phyloP scores from a whole-genome alignment of 116 monocot species.

The Zostera marina region DNA sequence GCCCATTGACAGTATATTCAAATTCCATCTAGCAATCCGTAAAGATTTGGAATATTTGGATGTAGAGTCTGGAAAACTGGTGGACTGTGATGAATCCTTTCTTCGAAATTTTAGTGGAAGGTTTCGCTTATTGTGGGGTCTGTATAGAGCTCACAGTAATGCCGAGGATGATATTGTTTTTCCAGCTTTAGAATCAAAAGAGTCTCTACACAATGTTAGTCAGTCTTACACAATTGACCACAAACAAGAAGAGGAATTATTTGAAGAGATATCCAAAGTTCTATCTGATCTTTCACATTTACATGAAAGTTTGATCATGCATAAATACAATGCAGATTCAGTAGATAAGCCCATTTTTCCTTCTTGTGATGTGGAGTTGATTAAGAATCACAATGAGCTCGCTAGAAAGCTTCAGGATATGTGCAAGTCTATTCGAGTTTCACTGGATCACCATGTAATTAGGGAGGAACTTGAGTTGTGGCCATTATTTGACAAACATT shows the following conservation, averaged over 20 bases:
- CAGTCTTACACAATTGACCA: conserved; percentile 98
- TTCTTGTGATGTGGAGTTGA: conserved; percentile 11
- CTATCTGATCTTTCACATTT: conserved; percentile 64
- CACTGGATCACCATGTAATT: conserved; percentile 82
- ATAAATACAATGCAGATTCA: conserved; percentile 7
- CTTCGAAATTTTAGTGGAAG: conserved; percentile 88
- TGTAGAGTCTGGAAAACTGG: conserved; percentile 89
- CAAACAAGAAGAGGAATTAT: conserved; percentile 93
- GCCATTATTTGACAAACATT: conserved; percentile 97
- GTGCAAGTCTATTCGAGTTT: conserved; percentile 96
- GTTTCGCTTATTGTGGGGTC: conserved; percentile 87
- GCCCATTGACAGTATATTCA: conserved; percentile 98
- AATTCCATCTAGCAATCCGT: conserved; percentile 92
- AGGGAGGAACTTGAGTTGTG: conserved; percentile 96
- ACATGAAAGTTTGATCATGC: conserved; percentile 20
- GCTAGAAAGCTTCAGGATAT: conserved; percentile 94
- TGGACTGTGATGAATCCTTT: conserved; percentile 55
- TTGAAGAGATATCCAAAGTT: conserved; percentile 69
- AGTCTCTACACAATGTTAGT: conserved; percentile 96
- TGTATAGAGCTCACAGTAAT: conserved; percentile 99
- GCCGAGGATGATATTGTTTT: conserved; percentile 99
- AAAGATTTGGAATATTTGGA: conserved; percentile 97
- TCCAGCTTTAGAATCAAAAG: conserved; percentile 97
- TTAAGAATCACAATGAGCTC: conserved; percentile 61
- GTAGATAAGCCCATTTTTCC: background rate